Percentiles rank a stretch among this genome's conserved stretches.
These are phyloP conservation scores for Rutstroemia sp. DNA, from an alignment of 2,329 filamentous ascomycete genomes.

Conservation along the genomic window DNA sequence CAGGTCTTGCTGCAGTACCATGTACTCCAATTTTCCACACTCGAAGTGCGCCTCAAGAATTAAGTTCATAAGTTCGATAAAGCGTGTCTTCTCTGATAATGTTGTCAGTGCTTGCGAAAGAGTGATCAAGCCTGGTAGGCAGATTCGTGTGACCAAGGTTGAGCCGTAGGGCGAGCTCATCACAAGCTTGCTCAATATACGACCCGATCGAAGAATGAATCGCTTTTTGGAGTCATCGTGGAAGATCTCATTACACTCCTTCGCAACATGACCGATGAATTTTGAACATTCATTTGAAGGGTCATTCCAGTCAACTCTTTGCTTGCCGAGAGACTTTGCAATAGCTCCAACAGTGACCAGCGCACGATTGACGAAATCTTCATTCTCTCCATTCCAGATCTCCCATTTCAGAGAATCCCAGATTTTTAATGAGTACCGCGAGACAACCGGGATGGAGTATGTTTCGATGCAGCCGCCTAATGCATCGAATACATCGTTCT, in stretches of 20 bases:
- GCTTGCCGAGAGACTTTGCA: conserved; percentile 4
- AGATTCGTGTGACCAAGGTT: not conserved
- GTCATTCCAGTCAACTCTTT: conserved; percentile 4
- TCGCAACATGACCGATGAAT: conserved; percentile 9
- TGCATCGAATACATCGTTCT: conserved; percentile 25
- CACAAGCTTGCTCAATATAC: conserved; percentile 7
- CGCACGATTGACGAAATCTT: conserved; percentile 24
- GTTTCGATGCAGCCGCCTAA: conserved; percentile 12
- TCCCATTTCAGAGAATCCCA: conserved; percentile 30
- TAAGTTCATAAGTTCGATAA: conserved; percentile 24
- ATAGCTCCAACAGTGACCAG: conserved; percentile 21
- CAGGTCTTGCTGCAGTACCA: not conserved
- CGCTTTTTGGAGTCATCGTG: conserved; percentile 8
- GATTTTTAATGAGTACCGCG: conserved; percentile 21
- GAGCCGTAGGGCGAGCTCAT: conserved; percentile 5
- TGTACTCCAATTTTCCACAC: not conserved
- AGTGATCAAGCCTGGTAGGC: not conserved
- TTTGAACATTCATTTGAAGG: conserved; percentile 6
- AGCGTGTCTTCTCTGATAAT: conserved; percentile 9
- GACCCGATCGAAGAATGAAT: conserved; percentile 5
- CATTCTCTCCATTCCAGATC: conserved; percentile 28
- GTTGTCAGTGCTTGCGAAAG: conserved; percentile 3
- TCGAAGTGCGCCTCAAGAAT: conserved; percentile 22
- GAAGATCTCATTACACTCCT: conserved; percentile 8
- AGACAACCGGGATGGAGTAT: conserved; percentile 16